Percentiles rank a stretch among this genome's conserved stretches.
phyloP scores from a whole-genome alignment of 73 alveolate genomes.

The Paramecium sonneborni region DNA sequence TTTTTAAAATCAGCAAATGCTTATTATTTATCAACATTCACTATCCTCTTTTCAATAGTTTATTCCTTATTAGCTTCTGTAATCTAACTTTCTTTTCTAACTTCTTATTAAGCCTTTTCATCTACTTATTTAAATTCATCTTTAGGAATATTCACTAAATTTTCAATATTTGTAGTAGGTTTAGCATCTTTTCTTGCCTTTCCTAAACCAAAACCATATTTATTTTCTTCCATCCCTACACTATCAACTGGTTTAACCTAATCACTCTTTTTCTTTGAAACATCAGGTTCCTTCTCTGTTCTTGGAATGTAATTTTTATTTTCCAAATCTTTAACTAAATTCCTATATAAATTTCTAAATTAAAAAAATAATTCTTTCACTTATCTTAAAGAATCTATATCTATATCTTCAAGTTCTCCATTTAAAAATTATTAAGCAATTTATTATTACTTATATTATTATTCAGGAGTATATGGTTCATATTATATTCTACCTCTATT shows the following conservation, averaged over 20 bases:
- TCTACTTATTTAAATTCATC: conserved; percentile 63
- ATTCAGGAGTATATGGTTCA: conserved; percentile 98
- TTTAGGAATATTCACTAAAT: conserved; percentile 68
- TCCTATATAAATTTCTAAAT: conserved; percentile 89
- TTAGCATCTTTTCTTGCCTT: conserved; percentile 82
- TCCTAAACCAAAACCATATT: conserved; percentile 84
- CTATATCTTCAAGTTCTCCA: conserved; percentile 92
- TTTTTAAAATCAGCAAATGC: conserved; percentile 86
- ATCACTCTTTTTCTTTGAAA: conserved; percentile 68
- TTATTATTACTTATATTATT: conserved; percentile 71
- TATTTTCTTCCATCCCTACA: conserved; percentile 83
- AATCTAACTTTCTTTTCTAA: conserved; percentile 60
- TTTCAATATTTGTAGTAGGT: conserved; percentile 79
- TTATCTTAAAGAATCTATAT: conserved; percentile 88
- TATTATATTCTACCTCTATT: conserved; percentile 96
- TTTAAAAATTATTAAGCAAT: conserved; percentile 83
- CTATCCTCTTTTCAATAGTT: conserved; percentile 36
- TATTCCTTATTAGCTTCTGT: conserved; percentile 54
- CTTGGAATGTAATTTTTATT: conserved; percentile 67
- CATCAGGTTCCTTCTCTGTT: conserved; percentile 69
- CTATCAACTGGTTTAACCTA: conserved; percentile 73
- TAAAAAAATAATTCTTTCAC: conserved; percentile 94
- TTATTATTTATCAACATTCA: conserved; percentile 67
- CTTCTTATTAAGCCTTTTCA: conserved; percentile 66
- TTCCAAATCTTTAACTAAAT: conserved; percentile 76